These are phyloP conservation scores for Coelastrella sp. DNA, from an alignment of 139 green algal species.

Conservation along the genomic window DNA sequence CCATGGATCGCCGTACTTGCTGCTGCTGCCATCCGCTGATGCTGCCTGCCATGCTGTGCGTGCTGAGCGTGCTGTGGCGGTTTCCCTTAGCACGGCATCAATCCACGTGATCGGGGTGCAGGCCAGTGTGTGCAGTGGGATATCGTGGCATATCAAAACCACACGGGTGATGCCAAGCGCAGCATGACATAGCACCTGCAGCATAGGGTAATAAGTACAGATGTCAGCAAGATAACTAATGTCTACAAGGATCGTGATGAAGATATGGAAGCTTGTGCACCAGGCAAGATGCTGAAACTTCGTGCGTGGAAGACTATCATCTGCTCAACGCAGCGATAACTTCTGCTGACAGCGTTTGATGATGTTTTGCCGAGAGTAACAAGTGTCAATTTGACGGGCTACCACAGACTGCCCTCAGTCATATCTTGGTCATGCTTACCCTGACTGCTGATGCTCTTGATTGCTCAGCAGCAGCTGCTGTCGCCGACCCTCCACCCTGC, in stretches of 20 bases:
- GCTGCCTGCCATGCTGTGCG: not conserved
- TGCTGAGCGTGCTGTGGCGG: not conserved
- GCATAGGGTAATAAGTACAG: not conserved
- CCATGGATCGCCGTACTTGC: not conserved
- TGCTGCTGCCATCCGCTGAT: not conserved
- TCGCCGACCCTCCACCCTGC: not conserved
- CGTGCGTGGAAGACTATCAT: not conserved
- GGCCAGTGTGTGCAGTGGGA: not conserved
- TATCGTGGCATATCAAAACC: not conserved
- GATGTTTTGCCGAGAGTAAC: not conserved
- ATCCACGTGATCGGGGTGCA: not conserved
- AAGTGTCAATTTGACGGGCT: no score
- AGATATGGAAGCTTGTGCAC: no score
- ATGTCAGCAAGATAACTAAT: not conserved
- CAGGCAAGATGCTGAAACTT: no score
- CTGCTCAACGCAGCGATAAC: not conserved
- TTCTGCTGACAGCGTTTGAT: not conserved
- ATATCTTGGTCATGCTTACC: not conserved
- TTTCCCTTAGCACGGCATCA: slow-evolving; percentile 24
- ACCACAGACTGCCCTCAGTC: no score
- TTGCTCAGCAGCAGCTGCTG: slow-evolving; percentile 20
- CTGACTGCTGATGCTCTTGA: slow-evolving; percentile 10
- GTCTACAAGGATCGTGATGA: not conserved
- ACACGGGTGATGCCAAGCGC: not conserved
- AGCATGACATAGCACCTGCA: slow-evolving; percentile 36